Percentiles rank a stretch among this genome's conserved stretches.
These are phyloP conservation scores for Colletotrichum lini DNA, from an alignment of 2,329 filamentous ascomycete genomes.

Conservation along the genomic window DNA sequence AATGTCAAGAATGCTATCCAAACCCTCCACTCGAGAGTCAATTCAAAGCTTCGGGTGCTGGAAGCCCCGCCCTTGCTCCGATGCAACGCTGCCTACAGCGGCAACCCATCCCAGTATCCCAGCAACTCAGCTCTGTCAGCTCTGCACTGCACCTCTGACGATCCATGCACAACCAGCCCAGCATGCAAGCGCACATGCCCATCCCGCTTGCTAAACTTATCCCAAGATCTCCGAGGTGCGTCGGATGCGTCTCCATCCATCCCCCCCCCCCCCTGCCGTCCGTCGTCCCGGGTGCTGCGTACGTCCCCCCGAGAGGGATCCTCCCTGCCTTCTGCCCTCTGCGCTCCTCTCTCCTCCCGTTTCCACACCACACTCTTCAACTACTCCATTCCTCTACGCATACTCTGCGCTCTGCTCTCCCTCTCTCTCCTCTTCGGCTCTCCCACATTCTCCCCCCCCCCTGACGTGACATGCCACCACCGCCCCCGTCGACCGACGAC, in stretches of 20 bases:
- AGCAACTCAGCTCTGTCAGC: not conserved
- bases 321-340: conserved; percentile 19
- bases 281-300: conserved; percentile 18
- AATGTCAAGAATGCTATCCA: not conserved
- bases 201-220: conserved; percentile 30
- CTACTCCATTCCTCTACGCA: not conserved
- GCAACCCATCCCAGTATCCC: not conserved
- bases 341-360: not conserved
- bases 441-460: not conserved
- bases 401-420: no score
- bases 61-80: not conserved
- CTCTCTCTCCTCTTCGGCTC: not conserved
- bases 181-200: conserved; percentile 5
- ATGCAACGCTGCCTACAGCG: conserved; percentile 9
- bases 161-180: conserved; percentile 29
- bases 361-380: not conserved
- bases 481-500: not conserved
- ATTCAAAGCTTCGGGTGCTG: conserved; percentile 6
- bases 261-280: conserved; percentile 9
- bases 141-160: conserved; percentile 20
- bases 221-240: conserved; percentile 3
- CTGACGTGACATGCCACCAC: not conserved
- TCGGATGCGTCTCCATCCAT: not conserved
- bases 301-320: conserved; percentile 15
- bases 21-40: not conserved